Conservation (phyloP, 768 basidiomycete genomes). For the Leccinum olivaceopallidum region DNA sequence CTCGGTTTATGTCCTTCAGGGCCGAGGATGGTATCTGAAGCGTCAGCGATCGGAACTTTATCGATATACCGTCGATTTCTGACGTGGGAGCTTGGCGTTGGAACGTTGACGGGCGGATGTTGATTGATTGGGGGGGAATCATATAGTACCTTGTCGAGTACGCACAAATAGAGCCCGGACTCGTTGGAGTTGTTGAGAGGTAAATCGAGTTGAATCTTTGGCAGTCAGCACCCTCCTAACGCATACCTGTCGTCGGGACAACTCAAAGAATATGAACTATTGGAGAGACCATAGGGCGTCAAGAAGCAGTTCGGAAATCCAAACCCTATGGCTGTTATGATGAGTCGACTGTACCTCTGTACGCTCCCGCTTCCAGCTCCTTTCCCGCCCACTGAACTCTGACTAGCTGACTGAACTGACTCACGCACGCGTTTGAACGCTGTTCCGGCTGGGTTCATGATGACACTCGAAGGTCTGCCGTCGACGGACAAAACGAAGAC, state of each 20-base stretch:
- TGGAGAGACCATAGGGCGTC: no score
- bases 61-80: conserved; percentile 80
- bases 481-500: conserved; percentile 98
- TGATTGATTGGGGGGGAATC: conserved; percentile 29
- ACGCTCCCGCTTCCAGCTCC: no score
- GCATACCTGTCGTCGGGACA: no score
- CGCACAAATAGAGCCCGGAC: conserved; percentile 96
- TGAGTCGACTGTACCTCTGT: no score
- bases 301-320: no score
- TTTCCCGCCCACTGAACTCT: background rate
- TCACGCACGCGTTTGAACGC: background rate
- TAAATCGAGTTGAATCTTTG: conserved; percentile 93
- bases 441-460: conserved; percentile 88
- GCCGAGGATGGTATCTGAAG: conserved; percentile 98
- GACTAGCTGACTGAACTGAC: background rate
- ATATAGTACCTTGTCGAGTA: no score
- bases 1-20: conserved; percentile 74
- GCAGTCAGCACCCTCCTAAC: conserved; percentile 28
- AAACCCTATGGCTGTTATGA: no score
- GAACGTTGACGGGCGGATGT: conserved; percentile 55
- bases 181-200: conserved; percentile 94
- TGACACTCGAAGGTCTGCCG: conserved; percentile 95
- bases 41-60: conserved; percentile 93
- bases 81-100: conserved; percentile 78
- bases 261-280: no score